Percentiles rank a stretch among this genome's conserved stretches.
These are phyloP conservation scores for Clarkia xantiana DNA, from an alignment of 345 rosid species.

Conservation along the genomic window DNA sequence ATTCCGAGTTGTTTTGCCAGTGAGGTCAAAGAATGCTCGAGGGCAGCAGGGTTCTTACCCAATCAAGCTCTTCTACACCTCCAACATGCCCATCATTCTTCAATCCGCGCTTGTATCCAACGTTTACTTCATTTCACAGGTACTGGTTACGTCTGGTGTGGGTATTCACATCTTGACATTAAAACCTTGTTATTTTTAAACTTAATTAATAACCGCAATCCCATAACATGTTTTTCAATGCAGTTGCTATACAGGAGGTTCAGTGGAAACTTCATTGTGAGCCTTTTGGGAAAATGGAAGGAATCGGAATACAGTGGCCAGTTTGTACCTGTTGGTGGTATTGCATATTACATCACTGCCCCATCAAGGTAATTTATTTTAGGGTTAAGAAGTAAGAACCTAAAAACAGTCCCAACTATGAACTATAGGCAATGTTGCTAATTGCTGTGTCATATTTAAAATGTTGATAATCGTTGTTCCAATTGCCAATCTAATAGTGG, in stretches of 20 bases:
- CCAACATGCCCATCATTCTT: constrained; percentile 84
- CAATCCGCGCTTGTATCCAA: constrained; percentile 80
- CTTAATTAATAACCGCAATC: background rate
- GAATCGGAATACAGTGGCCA: constrained; percentile 79
- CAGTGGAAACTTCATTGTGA: constrained; percentile 68
- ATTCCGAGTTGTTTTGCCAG: constrained; percentile 80
- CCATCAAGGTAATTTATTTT: constrained; percentile 57
- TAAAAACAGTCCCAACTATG: too few relatives aligned
- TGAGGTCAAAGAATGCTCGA: constrained; percentile 86
- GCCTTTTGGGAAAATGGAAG: constrained; percentile 77
- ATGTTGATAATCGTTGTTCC: too few relatives aligned
- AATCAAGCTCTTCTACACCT: constrained; percentile 77
- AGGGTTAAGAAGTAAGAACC: too few relatives aligned
- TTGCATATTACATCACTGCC: constrained; percentile 73
- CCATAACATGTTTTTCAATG: background rate
- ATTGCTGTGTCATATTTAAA: too few relatives aligned
- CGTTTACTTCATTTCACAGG: constrained; percentile 82
- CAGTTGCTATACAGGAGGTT: constrained; percentile 76
- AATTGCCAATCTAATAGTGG: too few relatives aligned
- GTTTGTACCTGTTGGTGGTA: constrained; percentile 62
- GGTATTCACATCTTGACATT: background rate
- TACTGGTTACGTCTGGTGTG: constrained; percentile 9
- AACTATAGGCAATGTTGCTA: too few relatives aligned
- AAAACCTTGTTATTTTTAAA: background rate
- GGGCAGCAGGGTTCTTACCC: constrained; percentile 91